Evolutionary conservation across 768 basidiomycete genomes (phyloP).

Genomic region (Boletus tomentosulus): DNA sequence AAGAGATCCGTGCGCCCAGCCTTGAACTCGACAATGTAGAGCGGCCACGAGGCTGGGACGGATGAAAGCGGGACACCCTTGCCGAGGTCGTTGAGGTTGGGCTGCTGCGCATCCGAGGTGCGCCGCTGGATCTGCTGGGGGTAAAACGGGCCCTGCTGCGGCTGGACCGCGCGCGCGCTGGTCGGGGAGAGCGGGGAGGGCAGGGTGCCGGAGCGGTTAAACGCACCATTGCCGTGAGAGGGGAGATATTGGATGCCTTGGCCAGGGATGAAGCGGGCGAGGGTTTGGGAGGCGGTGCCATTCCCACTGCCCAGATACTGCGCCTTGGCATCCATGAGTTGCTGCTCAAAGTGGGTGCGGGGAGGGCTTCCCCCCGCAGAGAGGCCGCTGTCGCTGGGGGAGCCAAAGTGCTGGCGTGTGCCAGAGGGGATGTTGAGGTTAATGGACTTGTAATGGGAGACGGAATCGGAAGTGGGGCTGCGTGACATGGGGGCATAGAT

Average conservation of each 20-base stretch:
- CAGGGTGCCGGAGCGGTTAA: slow-evolving; percentile 37
- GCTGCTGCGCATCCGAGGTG: slow-evolving; percentile 35
- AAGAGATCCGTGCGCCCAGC: slow-evolving; percentile 94
- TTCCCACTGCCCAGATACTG: slow-evolving; percentile 30
- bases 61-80: slow-evolving; percentile 84
- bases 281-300: slow-evolving; percentile 23
- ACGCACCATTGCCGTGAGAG: slow-evolving; percentile 32
- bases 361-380: slow-evolving; percentile 51
- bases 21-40: slow-evolving; percentile 98
- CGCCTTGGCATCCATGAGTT: slow-evolving; percentile 40
- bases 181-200: slow-evolving; percentile 60
- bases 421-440: slow-evolving; percentile 55
- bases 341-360: slow-evolving; percentile 43
- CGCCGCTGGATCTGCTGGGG: slow-evolving; percentile 36
- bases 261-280: slow-evolving; percentile 62
- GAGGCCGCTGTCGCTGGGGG: slow-evolving; percentile 60
- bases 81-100: slow-evolving; percentile 59
- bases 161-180: slow-evolving; percentile 24
- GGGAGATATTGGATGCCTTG: slow-evolving; percentile 61
- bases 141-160: slow-evolving; percentile 28
- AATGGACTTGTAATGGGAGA: slow-evolving; percentile 57
- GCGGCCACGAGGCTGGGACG: slow-evolving; percentile 80
- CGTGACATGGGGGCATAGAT: slow-evolving; percentile 69
- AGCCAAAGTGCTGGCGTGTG: slow-evolving; percentile 46
- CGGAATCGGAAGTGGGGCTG: slow-evolving; percentile 51